Base-by-base conservation (phyloP, 495 filamentous ascomycete species). In the Aspergillus egyptiacus region DNA sequence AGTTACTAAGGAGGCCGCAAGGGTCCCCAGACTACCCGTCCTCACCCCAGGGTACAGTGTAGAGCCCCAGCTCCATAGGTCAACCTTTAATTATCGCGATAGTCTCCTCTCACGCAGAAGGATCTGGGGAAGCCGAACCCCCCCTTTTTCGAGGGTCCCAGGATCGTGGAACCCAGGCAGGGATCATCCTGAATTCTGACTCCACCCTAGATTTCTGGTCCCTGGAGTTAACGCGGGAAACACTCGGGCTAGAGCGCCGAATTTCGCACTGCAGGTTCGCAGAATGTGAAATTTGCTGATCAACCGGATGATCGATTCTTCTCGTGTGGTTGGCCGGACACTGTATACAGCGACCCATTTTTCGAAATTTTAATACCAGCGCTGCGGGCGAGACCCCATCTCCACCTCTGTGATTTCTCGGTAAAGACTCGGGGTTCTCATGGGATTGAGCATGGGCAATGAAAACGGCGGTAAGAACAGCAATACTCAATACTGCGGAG, bases 401-500 rank as follows among this genome's bases (percentile, higher is more conserved):
- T 11, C 46, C 46, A 40, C 35, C 6, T 34, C 47, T 35, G 27
- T 19, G 30, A 50, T 33, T 50, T 42, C 28, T 50, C 47, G 47
- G 47, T 13, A 25, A 50, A 42, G 37, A 28, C 37, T 50, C 47
- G 47, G 47, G 6, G 18, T 46, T 31, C 23, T 15, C 2, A 8
- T 31, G 19, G 35, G 31, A 46, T 15, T 2, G 3, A 43, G 17
- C 25, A 22, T 3, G 24, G 11, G 32, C n/a, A 27, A 5, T n/a
- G 17, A 34, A 34, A 6, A 33, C 22, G 14, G 28, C 41, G 15
- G 38, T 46, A 34, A n/a, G n/a, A n/a, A 33, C 32, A 19, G n/a
- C 30, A 34, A 23, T 46, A 46, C 42, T 13, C 15, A 2, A 22
- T 23, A 23, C n/a, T n/a, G n/a, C n/a, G n/a, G n/a, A n/a, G n/a